Conservation (phyloP, 768 basidiomycete species). For the Suillus weaverae region DNA sequence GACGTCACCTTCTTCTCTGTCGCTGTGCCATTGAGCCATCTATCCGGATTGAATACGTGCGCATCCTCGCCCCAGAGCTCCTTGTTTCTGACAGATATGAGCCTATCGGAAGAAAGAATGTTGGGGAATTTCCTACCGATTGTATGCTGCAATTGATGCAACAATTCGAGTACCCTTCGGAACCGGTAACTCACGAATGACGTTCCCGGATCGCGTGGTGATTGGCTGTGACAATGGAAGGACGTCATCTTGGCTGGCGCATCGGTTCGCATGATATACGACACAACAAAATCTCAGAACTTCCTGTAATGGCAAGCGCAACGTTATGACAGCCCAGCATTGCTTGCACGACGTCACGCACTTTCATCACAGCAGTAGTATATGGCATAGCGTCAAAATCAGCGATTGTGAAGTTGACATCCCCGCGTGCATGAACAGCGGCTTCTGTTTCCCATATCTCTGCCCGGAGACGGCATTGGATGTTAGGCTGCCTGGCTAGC, state of each 20-base stretch:
- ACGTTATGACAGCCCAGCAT: background rate
- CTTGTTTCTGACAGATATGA: conserved; percentile 18
- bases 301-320: conserved; percentile 35
- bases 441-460: conserved; percentile 43
- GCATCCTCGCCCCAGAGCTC: conserved; percentile 35
- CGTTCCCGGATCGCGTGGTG: conserved; percentile 43
- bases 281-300: conserved; percentile 50
- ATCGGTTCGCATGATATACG: conserved; percentile 51
- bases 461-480: conserved; percentile 60
- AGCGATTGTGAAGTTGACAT: conserved; percentile 36
- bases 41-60: conserved; percentile 31
- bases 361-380: conserved; percentile 47
- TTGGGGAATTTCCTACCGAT: conserved; percentile 39
- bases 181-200: conserved; percentile 44
- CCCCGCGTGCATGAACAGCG: conserved; percentile 36
- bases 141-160: conserved; percentile 54
- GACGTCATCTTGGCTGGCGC: conserved; percentile 52
- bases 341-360: conserved; percentile 13
- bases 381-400: conserved; percentile 56
- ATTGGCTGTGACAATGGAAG: conserved; percentile 60
- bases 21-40: conserved; percentile 24
- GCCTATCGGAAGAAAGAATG: background rate
- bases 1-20: conserved; percentile 20
- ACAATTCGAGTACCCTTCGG: conserved; percentile 53
- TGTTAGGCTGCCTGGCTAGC: conserved; percentile 56